phyloP scores from a whole-genome alignment of 2,329 filamentous ascomycete species.

The Fusarium circinatum region DNA sequence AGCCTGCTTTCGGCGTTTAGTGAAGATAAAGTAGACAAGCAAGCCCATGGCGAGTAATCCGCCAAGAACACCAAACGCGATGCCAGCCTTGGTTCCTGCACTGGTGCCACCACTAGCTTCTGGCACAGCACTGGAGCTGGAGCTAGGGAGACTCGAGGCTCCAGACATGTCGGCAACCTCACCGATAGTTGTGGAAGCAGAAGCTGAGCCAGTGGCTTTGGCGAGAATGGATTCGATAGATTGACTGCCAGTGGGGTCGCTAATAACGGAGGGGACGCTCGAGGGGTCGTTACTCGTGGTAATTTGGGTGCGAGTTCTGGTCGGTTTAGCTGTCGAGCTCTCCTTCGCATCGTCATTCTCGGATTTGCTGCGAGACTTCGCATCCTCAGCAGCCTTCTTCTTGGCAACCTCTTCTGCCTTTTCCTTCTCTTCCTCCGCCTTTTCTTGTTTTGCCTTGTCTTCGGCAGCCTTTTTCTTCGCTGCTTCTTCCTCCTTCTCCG shows the following conservation, averaged over 20 bases:
- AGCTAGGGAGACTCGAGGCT: conserved; percentile 30
- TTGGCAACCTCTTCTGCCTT: conserved; percentile 30
- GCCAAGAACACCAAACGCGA: conserved; percentile 83
- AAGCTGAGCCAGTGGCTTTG: conserved; percentile 40
- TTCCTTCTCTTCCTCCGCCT: conserved; percentile 26
- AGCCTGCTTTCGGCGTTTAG: conserved; percentile 74
- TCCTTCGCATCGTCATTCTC: conserved; percentile 12
- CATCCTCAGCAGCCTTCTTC: conserved; percentile 23
- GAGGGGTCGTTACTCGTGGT: conserved; percentile 35
- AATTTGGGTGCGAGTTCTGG: conserved; percentile 24
- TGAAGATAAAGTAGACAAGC: conserved; percentile 78
- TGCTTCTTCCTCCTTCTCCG: conserved; percentile 15
- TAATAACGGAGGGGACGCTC: conserved; percentile 43
- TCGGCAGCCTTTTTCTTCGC: conserved; percentile 16
- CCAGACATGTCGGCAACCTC: conserved; percentile 31
- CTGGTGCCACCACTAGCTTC: conserved; percentile 40
- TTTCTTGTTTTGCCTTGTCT: conserved; percentile 25
- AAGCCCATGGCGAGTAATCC: conserved; percentile 73
- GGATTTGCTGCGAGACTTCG: conserved; percentile 26
- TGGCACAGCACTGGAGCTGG: conserved; percentile 36
- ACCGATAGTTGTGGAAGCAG: conserved; percentile 22
- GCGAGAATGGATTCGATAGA: conserved; percentile 46
- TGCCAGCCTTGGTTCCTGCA: conserved; percentile 74
- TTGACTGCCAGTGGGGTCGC: conserved; percentile 38
- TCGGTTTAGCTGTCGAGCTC: conserved; percentile 33